Evolutionary conservation across 1,139 yeast species (phyloP).

Genomic region (Lodderomyces pseudojiufengensis): DNA sequence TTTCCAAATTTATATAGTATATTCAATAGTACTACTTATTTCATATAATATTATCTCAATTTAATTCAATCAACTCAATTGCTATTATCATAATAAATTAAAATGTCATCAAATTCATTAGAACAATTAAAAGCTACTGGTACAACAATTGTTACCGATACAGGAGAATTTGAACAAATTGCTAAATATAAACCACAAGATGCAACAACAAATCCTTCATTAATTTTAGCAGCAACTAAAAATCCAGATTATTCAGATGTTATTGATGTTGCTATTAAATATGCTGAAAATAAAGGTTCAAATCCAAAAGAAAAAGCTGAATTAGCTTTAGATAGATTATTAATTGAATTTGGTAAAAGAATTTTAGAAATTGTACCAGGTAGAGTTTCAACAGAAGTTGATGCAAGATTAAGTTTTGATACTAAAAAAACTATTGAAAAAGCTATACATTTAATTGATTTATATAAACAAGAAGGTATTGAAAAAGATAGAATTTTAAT

Average conservation of each 20-base stretch:
- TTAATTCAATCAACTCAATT: no score
- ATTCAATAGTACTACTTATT: no score
- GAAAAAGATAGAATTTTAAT: constrained; percentile 85
- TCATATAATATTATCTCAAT: no score
- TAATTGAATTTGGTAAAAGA: constrained; percentile 94
- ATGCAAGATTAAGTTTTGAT: constrained; percentile 95
- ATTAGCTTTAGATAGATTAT: constrained; percentile 83
- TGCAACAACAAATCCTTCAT: constrained; percentile 98
- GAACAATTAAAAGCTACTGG: constrained; percentile 95
- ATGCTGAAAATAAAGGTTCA: constrained; percentile 68
- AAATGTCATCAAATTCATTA: constrained; percentile 56
- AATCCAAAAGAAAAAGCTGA: constrained; percentile 49
- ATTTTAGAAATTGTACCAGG: constrained; percentile 96
- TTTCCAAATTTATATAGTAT: no score
- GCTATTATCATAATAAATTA: no score
- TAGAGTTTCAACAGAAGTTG: constrained; percentile 98
- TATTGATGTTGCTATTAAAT: constrained; percentile 86
- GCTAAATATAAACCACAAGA: constrained; percentile 99
- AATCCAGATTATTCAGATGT: constrained; percentile 85
- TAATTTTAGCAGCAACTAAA: constrained; percentile 93
- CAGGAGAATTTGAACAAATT: constrained; percentile 97
- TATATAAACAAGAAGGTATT: constrained; percentile 82
- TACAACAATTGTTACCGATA: constrained; percentile 94
- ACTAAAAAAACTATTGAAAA: constrained; percentile 89
- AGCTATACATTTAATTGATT: constrained; percentile 82